These are phyloP conservation scores for Moniliella sp. DNA, from an alignment of 1,284 basidiomycete genomes.

Conservation along the genomic window DNA sequence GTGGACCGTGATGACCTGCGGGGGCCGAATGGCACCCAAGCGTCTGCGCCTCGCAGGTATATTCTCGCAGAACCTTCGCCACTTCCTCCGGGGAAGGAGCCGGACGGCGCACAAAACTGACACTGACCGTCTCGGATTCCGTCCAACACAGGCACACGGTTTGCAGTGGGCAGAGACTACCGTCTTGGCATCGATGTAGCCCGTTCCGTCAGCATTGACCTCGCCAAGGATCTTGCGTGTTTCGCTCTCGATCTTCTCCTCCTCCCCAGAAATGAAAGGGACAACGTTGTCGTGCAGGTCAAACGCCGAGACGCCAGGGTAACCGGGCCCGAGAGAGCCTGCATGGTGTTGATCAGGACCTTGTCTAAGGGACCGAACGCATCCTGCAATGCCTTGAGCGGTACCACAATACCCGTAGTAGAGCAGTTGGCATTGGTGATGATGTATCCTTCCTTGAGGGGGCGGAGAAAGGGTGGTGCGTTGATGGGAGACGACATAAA, in stretches of 20 bases:
- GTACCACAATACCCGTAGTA: constrained; percentile 79
- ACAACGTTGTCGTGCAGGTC: constrained; percentile 94
- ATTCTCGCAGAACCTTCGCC: constrained; percentile 54
- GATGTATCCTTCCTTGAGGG: constrained; percentile 68
- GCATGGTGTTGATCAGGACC: constrained; percentile 78
- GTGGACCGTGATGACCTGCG: constrained; percentile 66
- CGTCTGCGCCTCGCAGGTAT: constrained; percentile 56
- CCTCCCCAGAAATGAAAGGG: constrained; percentile 66
- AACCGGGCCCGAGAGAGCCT: constrained; percentile 92
- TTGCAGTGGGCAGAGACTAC: constrained; percentile 74
- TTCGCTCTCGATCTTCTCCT: constrained; percentile 96
- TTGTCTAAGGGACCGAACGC: constrained; percentile 79
- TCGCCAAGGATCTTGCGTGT: constrained; percentile 77
- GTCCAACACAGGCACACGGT: constrained; percentile 75
- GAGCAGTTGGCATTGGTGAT: constrained; percentile 97
- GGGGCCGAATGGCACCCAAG: constrained; percentile 69
- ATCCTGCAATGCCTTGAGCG: constrained; percentile 71
- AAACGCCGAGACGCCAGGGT: constrained; percentile 71
- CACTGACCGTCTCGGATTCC: constrained; percentile 74
- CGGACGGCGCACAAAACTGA: constrained; percentile 59
- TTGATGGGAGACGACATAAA: constrained; percentile 66
- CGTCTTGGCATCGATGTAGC: constrained; percentile 44
- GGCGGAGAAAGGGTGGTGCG: constrained; percentile 40
- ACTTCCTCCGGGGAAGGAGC: constrained; percentile 72
- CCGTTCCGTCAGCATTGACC: constrained; percentile 9